Conservation (phyloP, 305 asterid genomes). For the Fraxinus dipetala region DNA sequence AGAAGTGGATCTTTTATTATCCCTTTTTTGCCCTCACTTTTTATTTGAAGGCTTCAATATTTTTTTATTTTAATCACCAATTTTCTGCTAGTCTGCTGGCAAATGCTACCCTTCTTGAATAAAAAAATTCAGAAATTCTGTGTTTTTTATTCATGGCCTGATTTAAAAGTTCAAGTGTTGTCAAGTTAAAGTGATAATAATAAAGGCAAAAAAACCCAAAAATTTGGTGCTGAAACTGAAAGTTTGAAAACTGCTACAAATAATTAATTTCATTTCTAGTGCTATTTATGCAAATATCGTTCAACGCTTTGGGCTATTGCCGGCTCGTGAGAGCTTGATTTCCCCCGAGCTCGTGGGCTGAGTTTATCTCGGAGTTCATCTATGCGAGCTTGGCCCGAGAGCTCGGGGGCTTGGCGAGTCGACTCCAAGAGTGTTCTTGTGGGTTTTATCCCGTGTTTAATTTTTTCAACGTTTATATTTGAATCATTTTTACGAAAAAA, state of each 20-base stretch:
- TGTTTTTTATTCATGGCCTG: not conserved
- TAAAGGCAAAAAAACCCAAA: too few species aligned
- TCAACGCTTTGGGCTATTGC: not conserved
- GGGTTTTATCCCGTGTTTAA: not conserved
- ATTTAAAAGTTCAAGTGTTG: not conserved
- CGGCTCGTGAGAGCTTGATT: not conserved
- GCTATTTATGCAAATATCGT: not conserved
- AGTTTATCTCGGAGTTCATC: not conserved
- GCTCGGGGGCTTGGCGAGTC: not conserved
- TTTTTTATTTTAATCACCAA: not conserved
- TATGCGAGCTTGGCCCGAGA: not conserved
- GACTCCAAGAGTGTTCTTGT: not conserved
- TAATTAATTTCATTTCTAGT: not conserved
- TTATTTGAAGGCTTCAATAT: not conserved
- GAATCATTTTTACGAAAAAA: too few species aligned
- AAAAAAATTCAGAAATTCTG: not conserved
- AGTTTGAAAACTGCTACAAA: not conserved
- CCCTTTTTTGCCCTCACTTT: not conserved
- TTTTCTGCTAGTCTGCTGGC: not conserved
- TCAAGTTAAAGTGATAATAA: not conserved
- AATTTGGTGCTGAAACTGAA: not conserved
- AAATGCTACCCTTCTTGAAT: not conserved
- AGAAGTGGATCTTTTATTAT: not conserved
- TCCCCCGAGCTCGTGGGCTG: not conserved
- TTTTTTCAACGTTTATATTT: too few species aligned